Base-by-base conservation (phyloP, 768 basidiomycete species). In the Cubamyces sp. region DNA sequence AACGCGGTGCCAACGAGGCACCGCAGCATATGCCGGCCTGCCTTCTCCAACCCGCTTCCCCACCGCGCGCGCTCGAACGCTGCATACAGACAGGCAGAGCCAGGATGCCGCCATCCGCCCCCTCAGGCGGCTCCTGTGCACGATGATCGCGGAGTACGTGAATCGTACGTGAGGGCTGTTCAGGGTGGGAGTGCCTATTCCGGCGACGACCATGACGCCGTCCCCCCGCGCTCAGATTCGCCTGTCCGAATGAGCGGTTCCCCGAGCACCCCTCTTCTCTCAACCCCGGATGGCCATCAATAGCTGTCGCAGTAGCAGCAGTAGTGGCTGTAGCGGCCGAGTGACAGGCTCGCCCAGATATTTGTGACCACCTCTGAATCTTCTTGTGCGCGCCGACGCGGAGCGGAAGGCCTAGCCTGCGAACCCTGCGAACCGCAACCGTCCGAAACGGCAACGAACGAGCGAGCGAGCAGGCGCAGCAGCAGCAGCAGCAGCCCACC, bases 1-100 rank as follows among this genome's bases (percentile, higher is more conserved):
- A 69, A 69, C 68, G 68, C 68, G 62, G 40, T 53, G 40, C 16
- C 62, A 66, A 66, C 64, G 68, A 69, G 68, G 68, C 66, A 62
- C 61, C 54, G 47, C 53, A 45, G 54, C 66, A 61, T 50, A 59
- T 61, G 57, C 60, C 54, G n/a, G 30, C 14, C 53, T 42, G 41
- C 53, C 42, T 41, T 54, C 53, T 45, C 19, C 26, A 34, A 26
- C 40, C 43, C 40, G 43, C 59, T 49, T 60, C 19, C 23, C 30
- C n/a, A n/a, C 30, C 21, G 37, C 52, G 52, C 45, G 45, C 45
- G 28, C 28, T 30, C 28, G 28, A 30, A 30, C 28, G 4, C 28
- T 30, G 28, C 28, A 30, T 30, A 30, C 28, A 30, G 8, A 30
- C 28, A n/a, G n/a, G n/a, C n/a, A n/a, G n/a, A n/a, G n/a, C 8